Base-by-base conservation (phyloP, 331 rosid genomes). In the Phaseolus coccineus region DNA sequence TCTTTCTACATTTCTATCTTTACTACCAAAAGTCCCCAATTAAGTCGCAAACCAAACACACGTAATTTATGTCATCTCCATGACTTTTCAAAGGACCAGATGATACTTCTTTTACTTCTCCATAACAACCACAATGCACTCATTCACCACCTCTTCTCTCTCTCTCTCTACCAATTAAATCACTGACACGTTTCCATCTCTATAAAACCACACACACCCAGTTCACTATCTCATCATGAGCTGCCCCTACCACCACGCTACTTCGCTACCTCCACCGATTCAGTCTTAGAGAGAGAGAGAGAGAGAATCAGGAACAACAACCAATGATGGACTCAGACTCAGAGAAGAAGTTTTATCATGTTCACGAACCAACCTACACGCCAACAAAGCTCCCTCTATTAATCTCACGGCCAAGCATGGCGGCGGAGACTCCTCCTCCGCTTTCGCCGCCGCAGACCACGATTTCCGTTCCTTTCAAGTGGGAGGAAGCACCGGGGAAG, bases 401-500 rank as follows among this genome's bases (percentile, higher is more conserved):
- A 22, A 80, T 44, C 82, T 92, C 96, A 0, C 88, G 87, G 22
- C 92, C 88, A 0, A 82, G 15, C 78, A 85, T 73, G 56, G 74
- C 89, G 4, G 0, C 16, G 16, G 51, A 3, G 1, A 11, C 51
- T 46, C 51, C 51, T 46, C 16, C 47, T 8, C 47, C 46, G 46
- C 11, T 3, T 10, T 91, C 93, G 1, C 93, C 96, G 3, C 90
- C 84, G 14, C 79, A 53, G 13, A 83, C 82, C 2, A 42, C 65
- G 33, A 91, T 88, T n/a, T 91, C 99, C 0, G 77, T 95, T 56
- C 97, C 99, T 1, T 95, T 95, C 79, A 82, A 79, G 80, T 95
- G 99, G 99, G 99, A 95, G 79, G 99, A 93, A 73, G 97, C 90
- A 12, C 99, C 99, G 11, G 99, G 99, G 6, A 95, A 90, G 81